Evolutionary conservation across 495 filamentous ascomycete genomes (phyloP).

Genomic region (Amniculicola lignicola): DNA sequence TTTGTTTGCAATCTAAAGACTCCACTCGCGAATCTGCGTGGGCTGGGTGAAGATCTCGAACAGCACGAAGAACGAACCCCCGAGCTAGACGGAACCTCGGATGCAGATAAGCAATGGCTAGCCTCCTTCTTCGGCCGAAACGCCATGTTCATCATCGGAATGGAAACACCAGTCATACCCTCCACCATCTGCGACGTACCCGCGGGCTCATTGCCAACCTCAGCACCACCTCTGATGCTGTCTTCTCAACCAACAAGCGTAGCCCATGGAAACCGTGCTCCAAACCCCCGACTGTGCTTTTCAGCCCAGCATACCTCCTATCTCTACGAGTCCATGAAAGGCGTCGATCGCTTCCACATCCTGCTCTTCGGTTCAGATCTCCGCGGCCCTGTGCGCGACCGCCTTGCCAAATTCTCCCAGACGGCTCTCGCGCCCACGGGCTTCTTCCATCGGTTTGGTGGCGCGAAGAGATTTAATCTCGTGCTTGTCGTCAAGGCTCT

Average conservation of each 20-base stretch:
- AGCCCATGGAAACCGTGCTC: conserved; percentile 38
- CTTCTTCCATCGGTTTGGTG: conserved; percentile 38
- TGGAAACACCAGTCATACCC: background rate
- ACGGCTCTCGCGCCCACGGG: background rate
- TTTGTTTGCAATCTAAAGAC: conserved; percentile 39
- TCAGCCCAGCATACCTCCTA: conserved; percentile 34
- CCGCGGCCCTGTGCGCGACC: conserved; percentile 27
- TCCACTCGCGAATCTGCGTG: conserved; percentile 26
- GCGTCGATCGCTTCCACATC: conserved; percentile 35
- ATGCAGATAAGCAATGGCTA: conserved; percentile 7
- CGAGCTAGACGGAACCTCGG: background rate
- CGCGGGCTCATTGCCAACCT: too few species aligned
- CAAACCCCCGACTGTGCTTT: conserved; percentile 42
- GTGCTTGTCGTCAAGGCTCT: conserved; percentile 38
- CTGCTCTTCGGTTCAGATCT: conserved; percentile 37
- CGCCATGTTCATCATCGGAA: conserved; percentile 36
- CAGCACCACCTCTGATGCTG: conserved; percentile 16
- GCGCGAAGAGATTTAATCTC: conserved; percentile 35
- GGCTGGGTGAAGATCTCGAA: conserved; percentile 7
- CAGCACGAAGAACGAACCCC: background rate
- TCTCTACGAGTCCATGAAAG: conserved; percentile 39
- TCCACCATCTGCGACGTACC: too few species aligned
- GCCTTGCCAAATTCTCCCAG: conserved; percentile 21
- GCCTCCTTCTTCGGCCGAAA: conserved; percentile 32
- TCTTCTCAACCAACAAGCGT: background rate